Evolutionary conservation across 2,329 filamentous ascomycete species (phyloP).

Genomic region (Zymoseptoria crescenta): DNA sequence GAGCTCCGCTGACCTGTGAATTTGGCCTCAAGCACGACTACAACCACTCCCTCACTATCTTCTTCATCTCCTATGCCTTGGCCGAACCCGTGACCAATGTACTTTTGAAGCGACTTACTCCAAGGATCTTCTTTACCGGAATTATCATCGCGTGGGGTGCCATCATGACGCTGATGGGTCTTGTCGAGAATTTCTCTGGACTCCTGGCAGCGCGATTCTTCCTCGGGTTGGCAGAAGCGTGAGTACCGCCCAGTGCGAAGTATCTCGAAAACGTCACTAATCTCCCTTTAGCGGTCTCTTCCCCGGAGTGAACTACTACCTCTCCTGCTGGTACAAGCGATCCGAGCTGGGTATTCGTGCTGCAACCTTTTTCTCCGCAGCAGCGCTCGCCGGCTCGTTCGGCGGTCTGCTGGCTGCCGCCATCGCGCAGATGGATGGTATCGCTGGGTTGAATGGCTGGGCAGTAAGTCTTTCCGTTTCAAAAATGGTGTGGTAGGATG

Average conservation of each 20-base stretch:
- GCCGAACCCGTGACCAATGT: slow-evolving; percentile 75
- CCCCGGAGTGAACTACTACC: slow-evolving; percentile 70
- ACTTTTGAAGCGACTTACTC: slow-evolving; percentile 65
- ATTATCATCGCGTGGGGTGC: slow-evolving; percentile 69
- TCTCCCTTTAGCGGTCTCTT: slow-evolving; percentile 35
- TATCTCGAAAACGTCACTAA: not conserved
- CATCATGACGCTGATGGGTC: slow-evolving; percentile 19
- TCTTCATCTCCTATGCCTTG: slow-evolving; percentile 77
- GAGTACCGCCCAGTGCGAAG: not conserved
- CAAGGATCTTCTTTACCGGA: slow-evolving; percentile 63
- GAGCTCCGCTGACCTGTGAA: too few relatives aligned
- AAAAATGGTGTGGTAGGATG: slow-evolving; percentile 20
- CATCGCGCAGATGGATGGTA: slow-evolving; percentile 61
- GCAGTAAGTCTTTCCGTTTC: slow-evolving; percentile 9
- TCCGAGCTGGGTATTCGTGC: slow-evolving; percentile 59
- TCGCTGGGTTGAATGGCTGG: slow-evolving; percentile 42
- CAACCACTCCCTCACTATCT: slow-evolving; percentile 69
- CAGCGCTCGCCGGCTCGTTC: slow-evolving; percentile 70
- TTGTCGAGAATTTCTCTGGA: slow-evolving; percentile 23
- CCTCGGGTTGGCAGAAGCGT: slow-evolving; percentile 26
- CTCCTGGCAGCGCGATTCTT: slow-evolving; percentile 25
- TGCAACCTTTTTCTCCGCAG: slow-evolving; percentile 77
- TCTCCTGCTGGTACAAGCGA: slow-evolving; percentile 77
- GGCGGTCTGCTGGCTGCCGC: slow-evolving; percentile 66
- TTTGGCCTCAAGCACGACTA: slow-evolving; percentile 48